phyloP scores from a whole-genome alignment of 2,329 filamentous ascomycete species.

The Arachnopeziza araneosa region DNA sequence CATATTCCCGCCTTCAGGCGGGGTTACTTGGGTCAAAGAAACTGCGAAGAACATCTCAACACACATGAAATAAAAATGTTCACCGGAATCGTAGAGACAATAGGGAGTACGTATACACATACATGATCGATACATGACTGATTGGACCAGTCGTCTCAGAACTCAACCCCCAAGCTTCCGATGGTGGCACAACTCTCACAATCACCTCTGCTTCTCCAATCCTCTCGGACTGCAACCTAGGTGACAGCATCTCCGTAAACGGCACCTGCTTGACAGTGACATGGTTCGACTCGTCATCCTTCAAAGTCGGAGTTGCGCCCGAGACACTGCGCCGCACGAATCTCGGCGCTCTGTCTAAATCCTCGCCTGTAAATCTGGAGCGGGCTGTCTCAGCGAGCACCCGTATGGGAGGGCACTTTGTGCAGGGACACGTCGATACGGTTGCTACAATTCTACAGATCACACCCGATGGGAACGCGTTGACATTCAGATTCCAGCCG shows the following conservation, averaged over 20 bases:
- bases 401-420: constrained; percentile 96
- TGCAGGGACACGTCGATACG: constrained; percentile 95
- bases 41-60: not conserved
- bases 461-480: constrained; percentile 79
- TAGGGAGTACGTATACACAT: constrained; percentile 3
- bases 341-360: constrained; percentile 65
- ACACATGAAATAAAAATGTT: constrained; percentile 1
- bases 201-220: constrained; percentile 69
- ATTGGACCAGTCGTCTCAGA: constrained; percentile 65
- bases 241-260: constrained; percentile 93
- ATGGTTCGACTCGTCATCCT: constrained; percentile 53
- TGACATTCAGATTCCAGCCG: constrained; percentile 80
- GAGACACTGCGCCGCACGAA: constrained; percentile 96
- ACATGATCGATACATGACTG: constrained; percentile 3
- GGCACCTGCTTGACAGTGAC: constrained; percentile 94
- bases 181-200: constrained; percentile 84
- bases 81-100: constrained; percentile 7
- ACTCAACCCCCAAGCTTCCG: constrained; percentile 73
- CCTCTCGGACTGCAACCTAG: constrained; percentile 75
- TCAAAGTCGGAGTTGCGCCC: constrained; percentile 91
- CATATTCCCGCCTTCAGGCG: not conserved
- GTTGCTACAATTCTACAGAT: constrained; percentile 69
- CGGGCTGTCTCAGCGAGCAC: constrained; percentile 85
- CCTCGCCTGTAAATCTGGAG: constrained; percentile 82
- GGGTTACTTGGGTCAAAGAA: not conserved